Conservation (phyloP, 192 early-diverging fungal genomes). For the Coemansia sp. region DNA sequence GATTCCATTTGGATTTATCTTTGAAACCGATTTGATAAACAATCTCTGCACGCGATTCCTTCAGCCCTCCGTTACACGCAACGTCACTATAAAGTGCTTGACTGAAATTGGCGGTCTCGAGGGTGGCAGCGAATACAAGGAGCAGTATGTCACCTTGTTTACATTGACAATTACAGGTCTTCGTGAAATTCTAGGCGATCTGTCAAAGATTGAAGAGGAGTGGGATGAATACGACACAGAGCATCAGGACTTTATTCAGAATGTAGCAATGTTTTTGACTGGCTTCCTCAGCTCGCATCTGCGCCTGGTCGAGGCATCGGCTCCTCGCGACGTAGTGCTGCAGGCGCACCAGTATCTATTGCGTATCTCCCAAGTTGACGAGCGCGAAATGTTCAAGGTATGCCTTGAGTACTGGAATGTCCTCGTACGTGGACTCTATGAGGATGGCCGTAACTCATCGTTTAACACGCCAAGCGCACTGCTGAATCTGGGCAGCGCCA, state of each 20-base stretch:
- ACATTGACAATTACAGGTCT: conserved; percentile 69
- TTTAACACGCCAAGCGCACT: conserved; percentile 34
- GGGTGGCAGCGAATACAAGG: conserved; percentile 75
- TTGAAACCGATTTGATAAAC: conserved; percentile 90
- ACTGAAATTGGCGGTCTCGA: conserved; percentile 95
- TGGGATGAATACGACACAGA: conserved; percentile 83
- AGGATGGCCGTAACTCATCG: conserved; percentile 65
- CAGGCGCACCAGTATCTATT: conserved; percentile 89
- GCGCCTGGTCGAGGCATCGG: conserved; percentile 62
- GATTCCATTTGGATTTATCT: conserved; percentile 98
- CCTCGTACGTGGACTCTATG: conserved; percentile 85
- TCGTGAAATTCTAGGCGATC: conserved; percentile 42
- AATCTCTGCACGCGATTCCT: conserved; percentile 82
- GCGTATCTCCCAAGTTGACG: conserved; percentile 86
- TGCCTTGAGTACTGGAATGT: conserved; percentile 98
- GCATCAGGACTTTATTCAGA: conserved; percentile 96
- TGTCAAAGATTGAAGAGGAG: conserved; percentile 72
- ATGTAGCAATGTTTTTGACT: conserved; percentile 90
- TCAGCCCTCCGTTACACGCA: conserved; percentile 82
- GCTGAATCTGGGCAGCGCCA: conserved; percentile 44
- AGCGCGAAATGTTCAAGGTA: conserved; percentile 97
- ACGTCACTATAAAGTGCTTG: conserved; percentile 92
- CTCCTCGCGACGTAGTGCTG: conserved; percentile 59
- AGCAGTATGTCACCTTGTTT: conserved; percentile 87
- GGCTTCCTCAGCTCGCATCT: conserved; percentile 83